phyloP scores from a whole-genome alignment of 768 basidiomycete species.

The Jaapia argillacea region DNA sequence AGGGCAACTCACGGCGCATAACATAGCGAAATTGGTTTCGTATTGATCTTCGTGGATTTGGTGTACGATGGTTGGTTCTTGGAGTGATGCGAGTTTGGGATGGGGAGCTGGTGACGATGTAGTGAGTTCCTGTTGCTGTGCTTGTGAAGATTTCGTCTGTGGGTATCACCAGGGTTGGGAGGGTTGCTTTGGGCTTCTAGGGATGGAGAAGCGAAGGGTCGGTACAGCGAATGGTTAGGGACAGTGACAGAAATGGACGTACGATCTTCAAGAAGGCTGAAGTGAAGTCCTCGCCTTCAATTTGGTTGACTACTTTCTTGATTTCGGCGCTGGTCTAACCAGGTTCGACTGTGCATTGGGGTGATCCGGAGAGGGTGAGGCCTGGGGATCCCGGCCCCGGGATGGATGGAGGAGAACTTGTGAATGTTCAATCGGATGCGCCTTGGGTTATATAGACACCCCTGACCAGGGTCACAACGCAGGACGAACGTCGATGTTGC shows the following conservation, averaged over 20 bases:
- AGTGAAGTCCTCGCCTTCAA: conserved; percentile 36
- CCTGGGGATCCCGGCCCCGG: too few relatives aligned
- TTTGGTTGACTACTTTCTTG: conserved; percentile 30
- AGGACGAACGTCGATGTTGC: too few relatives aligned
- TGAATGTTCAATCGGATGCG: too few relatives aligned
- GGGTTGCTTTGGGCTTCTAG: conserved; percentile 34
- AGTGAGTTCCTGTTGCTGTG: conserved; percentile 29
- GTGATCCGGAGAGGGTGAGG: too few relatives aligned
- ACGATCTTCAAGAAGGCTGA: conserved; percentile 35
- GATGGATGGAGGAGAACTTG: too few relatives aligned
- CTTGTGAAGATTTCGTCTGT: conserved; percentile 26
- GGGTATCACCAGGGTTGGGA: conserved; percentile 31
- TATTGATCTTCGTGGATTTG: conserved; percentile 33
- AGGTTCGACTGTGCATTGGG: conserved; percentile 34
- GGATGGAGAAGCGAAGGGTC: not conserved
- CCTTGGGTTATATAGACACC: too few relatives aligned
- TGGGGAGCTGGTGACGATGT: conserved; percentile 31
- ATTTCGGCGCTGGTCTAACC: conserved; percentile 27
- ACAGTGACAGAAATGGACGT: conserved; percentile 2
- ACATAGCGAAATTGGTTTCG: conserved; percentile 43
- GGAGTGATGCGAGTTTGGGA: conserved; percentile 21
- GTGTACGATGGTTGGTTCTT: conserved; percentile 24
- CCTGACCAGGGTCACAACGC: too few relatives aligned
- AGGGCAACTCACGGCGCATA: conserved; percentile 24
- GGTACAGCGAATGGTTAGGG: not conserved